Percentiles rank a stretch among this genome's conserved stretches.
Evolutionary conservation across 2,329 filamentous ascomycete species (phyloP).

Genomic region (Myotisia sp.): DNA sequence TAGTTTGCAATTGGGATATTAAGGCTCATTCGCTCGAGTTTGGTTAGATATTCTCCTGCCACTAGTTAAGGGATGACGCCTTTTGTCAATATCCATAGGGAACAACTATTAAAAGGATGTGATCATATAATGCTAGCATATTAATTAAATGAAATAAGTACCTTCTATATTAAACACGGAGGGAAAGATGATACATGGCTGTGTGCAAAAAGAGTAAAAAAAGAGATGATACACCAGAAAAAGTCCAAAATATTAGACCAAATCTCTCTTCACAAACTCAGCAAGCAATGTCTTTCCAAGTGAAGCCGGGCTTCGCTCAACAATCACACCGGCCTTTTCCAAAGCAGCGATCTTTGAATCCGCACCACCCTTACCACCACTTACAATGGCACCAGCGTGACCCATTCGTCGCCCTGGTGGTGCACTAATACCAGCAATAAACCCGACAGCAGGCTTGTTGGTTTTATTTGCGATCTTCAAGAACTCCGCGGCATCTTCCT

Average conservation of each 20-base stretch:
- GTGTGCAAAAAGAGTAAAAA: too few species aligned
- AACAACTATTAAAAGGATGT: too few species aligned
- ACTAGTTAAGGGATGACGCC: too few species aligned
- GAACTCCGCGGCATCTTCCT: conserved; percentile 97
- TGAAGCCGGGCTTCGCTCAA: conserved; percentile 83
- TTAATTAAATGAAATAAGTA: background rate
- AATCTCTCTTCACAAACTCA: conserved; percentile 89
- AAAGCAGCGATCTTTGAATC: conserved; percentile 96
- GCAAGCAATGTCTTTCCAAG: conserved; percentile 88
- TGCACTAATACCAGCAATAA: conserved; percentile 96
- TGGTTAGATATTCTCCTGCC: too few species aligned
- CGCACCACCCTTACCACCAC: conserved; percentile 91
- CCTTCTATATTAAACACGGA: too few species aligned
- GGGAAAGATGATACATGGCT: too few species aligned
- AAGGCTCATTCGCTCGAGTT: too few species aligned
- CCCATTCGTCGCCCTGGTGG: conserved; percentile 95
- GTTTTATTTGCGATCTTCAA: conserved; percentile 79
- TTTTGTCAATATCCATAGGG: too few species aligned
- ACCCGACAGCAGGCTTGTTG: conserved; percentile 93
- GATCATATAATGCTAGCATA: too few species aligned
- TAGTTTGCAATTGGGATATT: too few species aligned
- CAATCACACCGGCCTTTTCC: conserved; percentile 82
- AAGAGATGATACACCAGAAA: too few species aligned
- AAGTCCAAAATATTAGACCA: too few species aligned
- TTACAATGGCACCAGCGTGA: conserved; percentile 95